Evolutionary conservation across 1,284 basidiomycete genomes (phyloP).

Genomic region (Melampsora abietis-canadensis): DNA sequence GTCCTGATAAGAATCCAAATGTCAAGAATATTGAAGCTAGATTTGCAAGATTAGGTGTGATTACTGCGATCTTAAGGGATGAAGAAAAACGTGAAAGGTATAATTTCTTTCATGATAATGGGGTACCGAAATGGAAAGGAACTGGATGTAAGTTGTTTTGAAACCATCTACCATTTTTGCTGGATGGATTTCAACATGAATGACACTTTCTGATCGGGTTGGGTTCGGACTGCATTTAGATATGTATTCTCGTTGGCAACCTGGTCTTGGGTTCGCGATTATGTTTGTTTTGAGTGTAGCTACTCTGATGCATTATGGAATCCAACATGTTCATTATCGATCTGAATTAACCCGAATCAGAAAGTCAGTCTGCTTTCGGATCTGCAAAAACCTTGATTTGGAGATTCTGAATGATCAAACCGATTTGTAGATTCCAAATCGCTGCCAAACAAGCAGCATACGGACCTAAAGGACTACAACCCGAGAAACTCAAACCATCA

Average conservation of each 20-base stretch:
- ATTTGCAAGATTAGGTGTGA: slow-evolving; percentile 81
- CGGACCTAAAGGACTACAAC: slow-evolving; percentile 43
- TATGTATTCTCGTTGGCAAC: slow-evolving; percentile 87
- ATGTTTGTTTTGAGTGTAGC: slow-evolving; percentile 71
- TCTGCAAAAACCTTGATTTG: background rate
- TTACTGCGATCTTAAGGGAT: slow-evolving; percentile 74
- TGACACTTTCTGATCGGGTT: too few species aligned
- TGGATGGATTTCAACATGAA: too few species aligned
- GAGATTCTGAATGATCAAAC: too few species aligned
- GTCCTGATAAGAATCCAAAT: slow-evolving; percentile 87
- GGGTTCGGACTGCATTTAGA: too few species aligned
- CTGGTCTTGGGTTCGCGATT: slow-evolving; percentile 74
- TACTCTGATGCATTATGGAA: slow-evolving; percentile 71
- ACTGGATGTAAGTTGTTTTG: slow-evolving; percentile 37
- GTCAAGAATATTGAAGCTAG: slow-evolving; percentile 75
- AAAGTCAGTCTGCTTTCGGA: slow-evolving; percentile 35
- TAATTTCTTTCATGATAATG: slow-evolving; percentile 86
- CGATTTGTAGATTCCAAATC: slow-evolving; percentile 49
- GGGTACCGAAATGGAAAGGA: slow-evolving; percentile 80
- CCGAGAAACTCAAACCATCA: background rate
- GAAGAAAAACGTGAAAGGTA: slow-evolving; percentile 69
- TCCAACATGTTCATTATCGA: slow-evolving; percentile 71
- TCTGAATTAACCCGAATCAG: slow-evolving; percentile 66
- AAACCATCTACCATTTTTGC: too few species aligned
- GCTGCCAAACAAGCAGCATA: slow-evolving; percentile 50